phyloP scores from a whole-genome alignment of 768 basidiomycete genomes.

The Collybia sordida region DNA sequence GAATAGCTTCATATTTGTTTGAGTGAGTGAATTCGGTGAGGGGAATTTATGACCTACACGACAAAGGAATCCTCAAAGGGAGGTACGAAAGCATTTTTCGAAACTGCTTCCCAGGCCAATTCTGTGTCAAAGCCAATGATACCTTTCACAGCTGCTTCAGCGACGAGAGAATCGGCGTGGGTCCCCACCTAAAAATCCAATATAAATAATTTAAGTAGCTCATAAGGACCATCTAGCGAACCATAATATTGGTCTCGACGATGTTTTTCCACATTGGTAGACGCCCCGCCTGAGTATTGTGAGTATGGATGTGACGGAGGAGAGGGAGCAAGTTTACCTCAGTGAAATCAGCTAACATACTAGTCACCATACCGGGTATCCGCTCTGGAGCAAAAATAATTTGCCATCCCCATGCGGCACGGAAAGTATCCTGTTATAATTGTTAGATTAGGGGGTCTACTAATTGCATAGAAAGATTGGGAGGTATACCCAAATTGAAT shows the following conservation, averaged over 20 bases:
- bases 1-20: conserved; percentile 43
- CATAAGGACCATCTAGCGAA: conserved; percentile 15
- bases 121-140: conserved; percentile 61
- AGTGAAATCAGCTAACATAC: conserved; percentile 80
- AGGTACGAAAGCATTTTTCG: conserved; percentile 68
- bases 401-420: conserved; percentile 78
- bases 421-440: conserved; percentile 65
- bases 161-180: conserved; percentile 76
- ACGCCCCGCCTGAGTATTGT: conserved; percentile 60
- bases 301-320: conserved; percentile 10
- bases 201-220: neutral
- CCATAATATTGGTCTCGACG: conserved; percentile 86
- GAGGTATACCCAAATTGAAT: conserved; percentile 69
- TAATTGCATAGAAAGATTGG: neutral
- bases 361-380: conserved; percentile 69
- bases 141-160: conserved; percentile 70
- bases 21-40: neutral
- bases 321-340: conserved; percentile 40
- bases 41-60: conserved; percentile 34
- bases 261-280: conserved; percentile 92
- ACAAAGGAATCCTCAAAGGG: conserved; percentile 55
- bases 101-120: conserved; percentile 70
- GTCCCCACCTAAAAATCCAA: conserved; percentile 57
- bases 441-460: neutral
- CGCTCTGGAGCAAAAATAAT: conserved; percentile 77